phyloP scores from a whole-genome alignment of 1,139 yeast species.

The Debaryomyces robertsiae region DNA sequence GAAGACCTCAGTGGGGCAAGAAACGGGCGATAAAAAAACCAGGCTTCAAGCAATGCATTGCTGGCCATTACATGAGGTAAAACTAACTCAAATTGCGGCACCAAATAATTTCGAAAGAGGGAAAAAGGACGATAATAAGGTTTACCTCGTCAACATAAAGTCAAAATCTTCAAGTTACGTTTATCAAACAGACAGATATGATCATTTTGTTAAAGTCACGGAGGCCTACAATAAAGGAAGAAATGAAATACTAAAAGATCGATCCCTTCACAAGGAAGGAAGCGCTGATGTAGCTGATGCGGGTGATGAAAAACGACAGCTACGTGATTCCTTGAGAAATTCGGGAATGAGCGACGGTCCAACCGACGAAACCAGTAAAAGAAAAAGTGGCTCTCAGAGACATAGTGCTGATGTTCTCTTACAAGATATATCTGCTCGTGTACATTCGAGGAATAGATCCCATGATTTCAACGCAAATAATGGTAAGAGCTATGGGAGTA shows the following conservation, averaged over 20 bases:
- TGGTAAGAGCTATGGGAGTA: constrained; percentile 12
- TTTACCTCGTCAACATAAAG: constrained; percentile 49
- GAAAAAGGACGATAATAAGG: constrained; percentile 28
- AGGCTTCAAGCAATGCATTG: constrained; percentile 74
- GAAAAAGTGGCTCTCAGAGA: constrained; percentile 34
- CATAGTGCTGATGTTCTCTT: constrained; percentile 44
- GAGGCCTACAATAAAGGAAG: constrained; percentile 66
- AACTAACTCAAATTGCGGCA: constrained; percentile 42
- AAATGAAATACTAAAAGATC: constrained; percentile 55
- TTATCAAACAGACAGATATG: constrained; percentile 65
- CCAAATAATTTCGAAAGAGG: constrained; percentile 16
- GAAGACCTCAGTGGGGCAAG: constrained; percentile 35
- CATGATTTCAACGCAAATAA: constrained; percentile 37
- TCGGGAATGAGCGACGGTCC: constrained; percentile 34
- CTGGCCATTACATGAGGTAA: constrained; percentile 71
- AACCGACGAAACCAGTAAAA: constrained; percentile 30
- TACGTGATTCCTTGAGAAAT: constrained; percentile 43
- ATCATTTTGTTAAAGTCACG: constrained; percentile 59
- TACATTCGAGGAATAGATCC: constrained; percentile 57
- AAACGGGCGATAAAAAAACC: constrained; percentile 25
- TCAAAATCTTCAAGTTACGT: constrained; percentile 55
- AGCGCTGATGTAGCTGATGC: constrained; percentile 21
- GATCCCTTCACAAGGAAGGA: constrained; percentile 38
- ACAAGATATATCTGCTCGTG: constrained; percentile 56
- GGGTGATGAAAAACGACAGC: constrained; percentile 42